Evolutionary conservation across 2,329 filamentous ascomycete genomes (phyloP).

Genomic region (Fusarium newnesense): DNA sequence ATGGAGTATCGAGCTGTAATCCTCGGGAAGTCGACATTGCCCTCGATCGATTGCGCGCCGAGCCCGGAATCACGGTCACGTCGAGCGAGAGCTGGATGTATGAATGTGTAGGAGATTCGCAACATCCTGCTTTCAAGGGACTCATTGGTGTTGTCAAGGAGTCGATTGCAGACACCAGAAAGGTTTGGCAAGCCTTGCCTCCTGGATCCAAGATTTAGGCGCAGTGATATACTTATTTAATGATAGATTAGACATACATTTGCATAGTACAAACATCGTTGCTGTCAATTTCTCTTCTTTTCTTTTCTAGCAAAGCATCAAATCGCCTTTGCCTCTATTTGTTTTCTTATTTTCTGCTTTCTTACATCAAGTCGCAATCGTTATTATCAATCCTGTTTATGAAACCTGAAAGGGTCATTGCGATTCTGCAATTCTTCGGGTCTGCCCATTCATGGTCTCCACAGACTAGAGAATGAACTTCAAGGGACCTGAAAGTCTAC

Average conservation of each 20-base stretch:
- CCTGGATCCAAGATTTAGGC: conserved; percentile 65
- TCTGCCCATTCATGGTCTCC: conserved; percentile 2
- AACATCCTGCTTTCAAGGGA: conserved; percentile 75
- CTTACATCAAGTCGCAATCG: conserved; percentile 28
- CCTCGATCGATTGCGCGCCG: conserved; percentile 77
- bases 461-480: neutral
- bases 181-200: conserved; percentile 70
- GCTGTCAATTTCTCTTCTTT: conserved; percentile 7
- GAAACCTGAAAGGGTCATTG: conserved; percentile 19
- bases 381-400: conserved; percentile 12
- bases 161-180: conserved; percentile 75
- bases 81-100: conserved; percentile 92
- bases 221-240: neutral
- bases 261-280: neutral
- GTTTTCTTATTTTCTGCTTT: conserved; percentile 11
- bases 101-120: conserved; percentile 87
- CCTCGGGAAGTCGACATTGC: conserved; percentile 82
- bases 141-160: conserved; percentile 85
- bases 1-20: conserved; percentile 91
- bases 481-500: neutral
- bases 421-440: conserved; percentile 32
- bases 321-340: conserved; percentile 4
- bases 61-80: conserved; percentile 78
- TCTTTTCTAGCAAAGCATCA: neutral
- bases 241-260: conserved; percentile 5